These are phyloP conservation scores for Chiua virens DNA, from an alignment of 768 basidiomycete species.

Conservation along the genomic window DNA sequence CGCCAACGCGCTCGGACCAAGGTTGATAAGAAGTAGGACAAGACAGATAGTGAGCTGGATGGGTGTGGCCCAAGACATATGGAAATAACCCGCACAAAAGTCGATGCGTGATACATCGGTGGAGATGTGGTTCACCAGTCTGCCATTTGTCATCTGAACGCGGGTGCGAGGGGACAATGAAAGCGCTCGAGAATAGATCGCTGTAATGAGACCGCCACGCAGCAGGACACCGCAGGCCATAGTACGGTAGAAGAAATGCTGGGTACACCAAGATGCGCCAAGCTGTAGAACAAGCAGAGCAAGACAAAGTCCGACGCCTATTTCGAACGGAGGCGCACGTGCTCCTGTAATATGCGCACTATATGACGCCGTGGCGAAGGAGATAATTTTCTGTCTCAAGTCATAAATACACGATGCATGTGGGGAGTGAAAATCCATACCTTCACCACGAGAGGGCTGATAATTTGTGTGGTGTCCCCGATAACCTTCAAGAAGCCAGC, in stretches of 20 bases:
- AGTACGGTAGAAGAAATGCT: slow-evolving; percentile 84
- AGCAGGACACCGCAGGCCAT: slow-evolving; percentile 75
- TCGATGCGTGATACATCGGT: slow-evolving; percentile 91
- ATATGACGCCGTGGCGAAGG: slow-evolving; percentile 67
- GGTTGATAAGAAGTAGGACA: slow-evolving; percentile 65
- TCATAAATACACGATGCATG: background rate
- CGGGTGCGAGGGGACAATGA: slow-evolving; percentile 77
- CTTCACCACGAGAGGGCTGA: slow-evolving; percentile 77
- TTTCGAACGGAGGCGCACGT: slow-evolving; percentile 42
- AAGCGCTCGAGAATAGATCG: slow-evolving; percentile 79
- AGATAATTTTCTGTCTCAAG: slow-evolving; percentile 57
- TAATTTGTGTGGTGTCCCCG: slow-evolving; percentile 72
- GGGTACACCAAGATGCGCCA: slow-evolving; percentile 60
- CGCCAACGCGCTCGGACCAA: slow-evolving; percentile 61
- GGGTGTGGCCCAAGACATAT: slow-evolving; percentile 76
- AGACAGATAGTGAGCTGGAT: slow-evolving; percentile 81
- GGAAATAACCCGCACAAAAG: slow-evolving; percentile 79
- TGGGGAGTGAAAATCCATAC: slow-evolving; percentile 32
- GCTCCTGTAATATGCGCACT: slow-evolving; percentile 40
- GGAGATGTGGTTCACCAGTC: slow-evolving; percentile 91
- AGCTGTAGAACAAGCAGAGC: slow-evolving; percentile 69
- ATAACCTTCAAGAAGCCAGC: slow-evolving; percentile 57
- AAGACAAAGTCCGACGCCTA: slow-evolving; percentile 73
- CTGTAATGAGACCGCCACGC: slow-evolving; percentile 83
- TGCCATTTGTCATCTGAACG: slow-evolving; percentile 79